These are phyloP conservation scores for Sistotremastrum suecicum DNA, from an alignment of 768 basidiomycete species.

Conservation along the genomic window DNA sequence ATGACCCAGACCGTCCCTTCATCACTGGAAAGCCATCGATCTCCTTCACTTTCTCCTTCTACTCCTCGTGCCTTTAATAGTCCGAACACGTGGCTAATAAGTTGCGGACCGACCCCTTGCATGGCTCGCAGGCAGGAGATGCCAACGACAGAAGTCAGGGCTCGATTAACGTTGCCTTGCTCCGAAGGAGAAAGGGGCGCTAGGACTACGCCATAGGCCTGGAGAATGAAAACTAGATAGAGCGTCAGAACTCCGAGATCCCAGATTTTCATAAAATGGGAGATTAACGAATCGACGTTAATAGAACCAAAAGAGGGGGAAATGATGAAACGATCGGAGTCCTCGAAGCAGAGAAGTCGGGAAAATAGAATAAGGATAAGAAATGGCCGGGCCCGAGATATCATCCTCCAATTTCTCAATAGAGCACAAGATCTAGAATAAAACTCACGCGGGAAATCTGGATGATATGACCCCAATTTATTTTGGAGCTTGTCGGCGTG, in stretches of 20 bases:
- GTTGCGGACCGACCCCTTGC: constrained; percentile 71
- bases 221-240: constrained; percentile 66
- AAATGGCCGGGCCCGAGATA: neutral
- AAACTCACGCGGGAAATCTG: constrained; percentile 82
- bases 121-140: constrained; percentile 79
- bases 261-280: no score
- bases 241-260: neutral
- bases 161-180: constrained; percentile 77
- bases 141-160: constrained; percentile 72
- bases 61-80: constrained; percentile 68
- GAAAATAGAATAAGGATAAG: neutral
- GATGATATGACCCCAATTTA: constrained; percentile 80
- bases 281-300: neutral
- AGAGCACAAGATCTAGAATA: neutral
- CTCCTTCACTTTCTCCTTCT: constrained; percentile 49
- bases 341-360: constrained; percentile 16
- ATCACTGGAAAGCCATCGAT: constrained; percentile 69
- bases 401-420: no score
- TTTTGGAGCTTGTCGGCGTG: constrained; percentile 79
- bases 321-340: constrained; percentile 1
- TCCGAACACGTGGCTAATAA: constrained; percentile 81
- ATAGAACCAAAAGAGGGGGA: neutral
- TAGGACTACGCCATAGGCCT: constrained; percentile 68
- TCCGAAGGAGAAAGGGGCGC: constrained; percentile 57
- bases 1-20: constrained; percentile 86